phyloP scores from a whole-genome alignment of 1,139 yeast species.

The Kurtzmaniella quercitrusa region DNA sequence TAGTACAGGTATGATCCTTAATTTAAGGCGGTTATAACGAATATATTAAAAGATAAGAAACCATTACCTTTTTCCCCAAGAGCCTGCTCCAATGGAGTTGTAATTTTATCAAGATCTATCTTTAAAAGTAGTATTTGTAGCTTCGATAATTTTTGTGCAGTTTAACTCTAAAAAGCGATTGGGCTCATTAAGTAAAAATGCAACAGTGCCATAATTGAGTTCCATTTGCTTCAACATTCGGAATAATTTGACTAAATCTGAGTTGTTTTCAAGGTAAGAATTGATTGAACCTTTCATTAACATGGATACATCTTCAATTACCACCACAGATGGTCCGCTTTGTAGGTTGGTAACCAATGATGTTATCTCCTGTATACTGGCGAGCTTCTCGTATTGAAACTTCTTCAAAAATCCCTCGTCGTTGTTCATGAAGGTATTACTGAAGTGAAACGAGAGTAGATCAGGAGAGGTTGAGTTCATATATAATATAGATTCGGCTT shows the following conservation, averaged over 20 bases:
- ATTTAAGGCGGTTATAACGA: too few species aligned
- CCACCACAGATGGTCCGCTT: constrained; percentile 4
- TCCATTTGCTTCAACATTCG: constrained; percentile 3
- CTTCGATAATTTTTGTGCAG: not conserved
- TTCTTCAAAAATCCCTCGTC: constrained; percentile 10
- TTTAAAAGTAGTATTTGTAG: too few species aligned
- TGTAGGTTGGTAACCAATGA: constrained; percentile 5
- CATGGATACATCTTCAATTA: constrained; percentile 12
- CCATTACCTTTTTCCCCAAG: too few species aligned
- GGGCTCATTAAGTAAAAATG: constrained; percentile 2
- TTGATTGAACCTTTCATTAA: not conserved
- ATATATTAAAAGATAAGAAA: too few species aligned
- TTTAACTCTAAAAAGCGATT: constrained; percentile 5
- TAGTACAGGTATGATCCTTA: too few species aligned
- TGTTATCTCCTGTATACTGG: constrained; percentile 4
- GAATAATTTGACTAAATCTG: not conserved
- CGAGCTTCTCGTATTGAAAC: constrained; percentile 14
- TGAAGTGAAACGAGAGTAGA: constrained; percentile 10
- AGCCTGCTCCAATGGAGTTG: not conserved
- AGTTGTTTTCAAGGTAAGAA: constrained; percentile 3
- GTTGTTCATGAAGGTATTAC: constrained; percentile 8
- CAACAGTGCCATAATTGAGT: not conserved
- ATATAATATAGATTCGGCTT: constrained; percentile 10
- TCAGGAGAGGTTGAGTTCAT: constrained; percentile 16
- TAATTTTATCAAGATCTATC: not conserved